Conservation (phyloP, 2,329 filamentous ascomycete genomes). For the Colletotrichum spinosum region DNA sequence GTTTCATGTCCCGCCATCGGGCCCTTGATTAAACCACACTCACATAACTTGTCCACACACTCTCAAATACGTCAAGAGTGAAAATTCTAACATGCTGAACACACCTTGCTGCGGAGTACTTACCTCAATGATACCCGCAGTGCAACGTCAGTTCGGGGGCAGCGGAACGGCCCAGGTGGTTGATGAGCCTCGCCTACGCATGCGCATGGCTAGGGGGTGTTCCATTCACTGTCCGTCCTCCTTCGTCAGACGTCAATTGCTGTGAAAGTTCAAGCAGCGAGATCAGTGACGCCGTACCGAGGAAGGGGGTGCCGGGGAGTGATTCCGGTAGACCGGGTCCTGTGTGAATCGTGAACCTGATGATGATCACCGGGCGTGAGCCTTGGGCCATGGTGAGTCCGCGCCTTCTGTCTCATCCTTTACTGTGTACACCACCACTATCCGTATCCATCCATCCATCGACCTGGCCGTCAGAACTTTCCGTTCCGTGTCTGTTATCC, state of each 20-base stretch:
- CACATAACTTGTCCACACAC: conserved; percentile 3
- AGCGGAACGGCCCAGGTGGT: conserved; percentile 24
- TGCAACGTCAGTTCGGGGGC: too few relatives aligned
- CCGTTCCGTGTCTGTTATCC: not conserved
- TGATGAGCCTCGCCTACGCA: conserved; percentile 9
- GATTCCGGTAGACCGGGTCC: not conserved
- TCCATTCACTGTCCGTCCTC: not conserved
- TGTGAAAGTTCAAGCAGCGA: conserved; percentile 1
- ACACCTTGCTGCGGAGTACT: conserved; percentile 23
- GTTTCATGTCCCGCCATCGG: conserved; percentile 32
- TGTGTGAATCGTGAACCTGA: too few relatives aligned
- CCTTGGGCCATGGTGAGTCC: conserved; percentile 13
- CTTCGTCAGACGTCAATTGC: conserved; percentile 15
- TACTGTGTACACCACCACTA: not conserved
- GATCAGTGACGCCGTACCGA: conserved; percentile 14
- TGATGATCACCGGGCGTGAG: too few relatives aligned
- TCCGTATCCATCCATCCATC: too few relatives aligned
- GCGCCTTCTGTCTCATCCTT: conserved; percentile 19
- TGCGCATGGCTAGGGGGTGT: not conserved
- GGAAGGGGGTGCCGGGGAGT: not conserved
- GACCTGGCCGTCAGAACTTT: not conserved
- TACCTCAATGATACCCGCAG: conserved; percentile 30
- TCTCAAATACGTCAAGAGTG: conserved; percentile 5
- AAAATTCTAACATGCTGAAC: conserved; percentile 20
- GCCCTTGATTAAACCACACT: conserved; percentile 12